Base-by-base conservation (phyloP, 139 green algal genomes). In the Asterochloris sp. region DNA sequence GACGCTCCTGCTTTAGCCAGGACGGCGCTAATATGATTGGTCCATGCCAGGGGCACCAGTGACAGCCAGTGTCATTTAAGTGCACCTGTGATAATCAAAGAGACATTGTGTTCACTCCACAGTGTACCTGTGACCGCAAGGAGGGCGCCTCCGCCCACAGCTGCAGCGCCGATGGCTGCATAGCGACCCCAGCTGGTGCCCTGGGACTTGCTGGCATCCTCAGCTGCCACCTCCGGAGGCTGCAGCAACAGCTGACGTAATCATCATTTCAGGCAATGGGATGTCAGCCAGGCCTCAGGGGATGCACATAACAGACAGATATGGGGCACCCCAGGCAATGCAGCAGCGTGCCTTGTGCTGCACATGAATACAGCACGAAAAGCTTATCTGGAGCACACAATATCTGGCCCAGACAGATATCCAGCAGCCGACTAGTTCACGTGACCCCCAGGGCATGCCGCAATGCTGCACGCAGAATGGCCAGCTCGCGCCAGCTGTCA, bases 81-180 rank as follows among this genome's bases (percentile, higher is more conserved):
- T 71, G 17, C 66, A 71, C 21, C 17, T 71, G 66, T 23, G 21
- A 71, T 10, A 71, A 26, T 21, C 19, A 71, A 4, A 8, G 66
- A 71, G 2, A 71, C 17, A 21, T 71, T 21, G 63, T 24, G 63
- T 69, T 14, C 63, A 71, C 23, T 1, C 16, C 0, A 54, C 23
- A 54, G 61, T 23, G 27, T 68, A 84, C 81, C 81, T 76, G 81
- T 84, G 81, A 84, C 74, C 23, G 74, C 81, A 19, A 84, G 62
- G 28, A 84, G 66, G 62, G 81, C 68, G n/a, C 73, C 81, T 38
- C 73, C 81, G 13, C 61, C 81, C 14, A 80, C 73, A 76, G 81
- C 81, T 64, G 81, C 81, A 54, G 73, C 81, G 0, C 81, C 81
- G 26, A 84, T 84, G 62, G 80, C 80, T n/a, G 68, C 27, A 21